Conservation (phyloP, 768 basidiomycete species). For the Lactarius vividus region DNA sequence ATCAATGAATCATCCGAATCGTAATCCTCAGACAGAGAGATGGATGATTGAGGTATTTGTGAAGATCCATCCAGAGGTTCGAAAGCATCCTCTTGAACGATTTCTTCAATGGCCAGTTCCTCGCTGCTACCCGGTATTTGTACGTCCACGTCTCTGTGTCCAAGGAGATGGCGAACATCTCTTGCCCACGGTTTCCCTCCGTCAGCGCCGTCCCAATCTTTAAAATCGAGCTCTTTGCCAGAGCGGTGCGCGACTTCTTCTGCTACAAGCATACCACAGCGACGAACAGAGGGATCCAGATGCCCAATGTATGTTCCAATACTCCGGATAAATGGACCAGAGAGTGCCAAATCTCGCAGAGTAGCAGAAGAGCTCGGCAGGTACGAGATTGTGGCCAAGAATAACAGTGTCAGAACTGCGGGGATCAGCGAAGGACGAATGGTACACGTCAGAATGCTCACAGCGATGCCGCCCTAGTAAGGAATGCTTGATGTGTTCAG, state of each 20-base stretch:
- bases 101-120: conserved; percentile 2
- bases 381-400: conserved; percentile 64
- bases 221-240: conserved; percentile 72
- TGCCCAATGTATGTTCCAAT: conserved; percentile 78
- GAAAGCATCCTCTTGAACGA: background rate
- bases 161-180: conserved; percentile 52
- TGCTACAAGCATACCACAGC: conserved; percentile 90
- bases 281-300: conserved; percentile 68
- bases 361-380: conserved; percentile 50
- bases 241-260: conserved; percentile 68
- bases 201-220: conserved; percentile 77
- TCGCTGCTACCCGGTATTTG: conserved; percentile 25
- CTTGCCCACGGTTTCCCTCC: conserved; percentile 64
- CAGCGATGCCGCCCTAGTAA: conserved; percentile 72
- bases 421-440: conserved; percentile 2
- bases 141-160: conserved; percentile 51
- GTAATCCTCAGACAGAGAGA: conserved; percentile 35
- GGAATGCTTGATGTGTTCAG: conserved; percentile 79
- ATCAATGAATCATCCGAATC: conserved; percentile 83
- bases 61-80: background rate
- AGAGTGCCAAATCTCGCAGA: conserved; percentile 48
- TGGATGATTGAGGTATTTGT: background rate
- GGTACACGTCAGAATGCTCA: conserved; percentile 40
- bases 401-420: conserved; percentile 68
- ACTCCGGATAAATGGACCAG: conserved; percentile 60